Conservation (phyloP, 306 rosid species). For the Cucurbita argyrosperma region DNA sequence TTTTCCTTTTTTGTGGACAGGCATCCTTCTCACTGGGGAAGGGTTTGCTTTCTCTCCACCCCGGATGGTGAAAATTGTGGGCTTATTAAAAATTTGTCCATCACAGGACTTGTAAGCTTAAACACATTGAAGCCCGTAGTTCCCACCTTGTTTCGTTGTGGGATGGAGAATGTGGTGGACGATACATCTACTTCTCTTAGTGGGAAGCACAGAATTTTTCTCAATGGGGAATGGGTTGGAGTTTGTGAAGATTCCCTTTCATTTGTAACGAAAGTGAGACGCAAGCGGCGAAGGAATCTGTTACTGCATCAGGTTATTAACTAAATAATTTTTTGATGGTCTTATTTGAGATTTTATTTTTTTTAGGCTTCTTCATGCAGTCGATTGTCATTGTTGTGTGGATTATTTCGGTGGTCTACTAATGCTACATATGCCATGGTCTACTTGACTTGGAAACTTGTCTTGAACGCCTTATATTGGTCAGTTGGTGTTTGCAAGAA, state of each 20-base stretch:
- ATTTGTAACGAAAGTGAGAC: conserved; percentile 48
- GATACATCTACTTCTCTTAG: conserved; percentile 41
- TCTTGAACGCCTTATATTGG: background rate
- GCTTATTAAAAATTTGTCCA: conserved; percentile 74
- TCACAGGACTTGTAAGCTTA: conserved; percentile 74
- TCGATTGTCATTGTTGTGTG: background rate
- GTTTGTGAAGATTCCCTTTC: conserved; percentile 47
- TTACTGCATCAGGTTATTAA: conserved; percentile 55
- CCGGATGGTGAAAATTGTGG: conserved; percentile 99
- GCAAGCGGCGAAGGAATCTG: conserved; percentile 39
- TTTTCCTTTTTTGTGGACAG: conserved; percentile 23
- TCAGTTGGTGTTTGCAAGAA: background rate
- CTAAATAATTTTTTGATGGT: background rate
- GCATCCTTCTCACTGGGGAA: conserved; percentile 99
- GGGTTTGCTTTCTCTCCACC: conserved; percentile 87
- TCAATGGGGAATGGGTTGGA: conserved; percentile 92
- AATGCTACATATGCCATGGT: background rate
- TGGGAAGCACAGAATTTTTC: conserved; percentile 52
- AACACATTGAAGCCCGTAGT: conserved; percentile 24
- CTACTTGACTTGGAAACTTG: background rate
- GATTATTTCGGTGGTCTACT: background rate
- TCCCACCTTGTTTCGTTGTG: conserved; percentile 35
- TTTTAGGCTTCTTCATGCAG: background rate
- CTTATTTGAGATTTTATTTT: background rate
- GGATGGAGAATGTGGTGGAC: conserved; percentile 65